Evolutionary conservation across 257 asterid species (phyloP), one percentile per base, ranked within the genome.

Genomic region (Rehmannia glutinosa): DNA sequence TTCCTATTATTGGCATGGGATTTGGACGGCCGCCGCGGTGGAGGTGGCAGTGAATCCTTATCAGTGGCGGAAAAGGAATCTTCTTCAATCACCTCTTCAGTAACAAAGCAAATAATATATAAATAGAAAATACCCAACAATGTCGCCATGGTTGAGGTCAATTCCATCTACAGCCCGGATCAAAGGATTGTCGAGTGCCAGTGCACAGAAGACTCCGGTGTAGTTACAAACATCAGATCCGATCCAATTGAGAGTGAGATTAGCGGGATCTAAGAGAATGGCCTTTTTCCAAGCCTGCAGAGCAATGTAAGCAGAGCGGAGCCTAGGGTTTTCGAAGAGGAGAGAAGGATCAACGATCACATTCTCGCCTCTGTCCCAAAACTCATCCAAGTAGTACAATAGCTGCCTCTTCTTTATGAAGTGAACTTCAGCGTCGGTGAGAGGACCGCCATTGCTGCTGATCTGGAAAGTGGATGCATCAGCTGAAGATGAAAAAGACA

Each of bases 91-190:
- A n/a, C n/a, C n/a, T n/a, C n/a, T n/a, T n/a, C n/a, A n/a, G n/a
- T n/a, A n/a, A n/a, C n/a, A n/a, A n/a, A n/a, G n/a, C n/a, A n/a
- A n/a, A n/a, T n/a, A n/a, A n/a, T n/a, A n/a, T n/a, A n/a, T n/a
- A n/a, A n/a, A n/a, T n/a, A n/a, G n/a, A n/a, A n/a, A n/a, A n/a
- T 90, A 90, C 0, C 97, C 97, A 1, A 96, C 97, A 64, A 90
- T 90, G 74, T 90, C 97, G 4, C 87, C 96, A 28, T 90, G 97
- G 89, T 90, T 88, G 23, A 88, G 87, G 69, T 90, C 97, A 50
- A 90, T 86, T 33, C 87, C 94, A 7, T 92, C 97, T 0, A 90
- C 96, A 0, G 96, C 86, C 4, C 66, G 80, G 53, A 87, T 64
- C 0, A 74, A 70, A 2, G 81, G 71, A 24, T 90, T 58, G 69